Conservation (phyloP, 208 protist species). For the Angomonas deanei region DNA sequence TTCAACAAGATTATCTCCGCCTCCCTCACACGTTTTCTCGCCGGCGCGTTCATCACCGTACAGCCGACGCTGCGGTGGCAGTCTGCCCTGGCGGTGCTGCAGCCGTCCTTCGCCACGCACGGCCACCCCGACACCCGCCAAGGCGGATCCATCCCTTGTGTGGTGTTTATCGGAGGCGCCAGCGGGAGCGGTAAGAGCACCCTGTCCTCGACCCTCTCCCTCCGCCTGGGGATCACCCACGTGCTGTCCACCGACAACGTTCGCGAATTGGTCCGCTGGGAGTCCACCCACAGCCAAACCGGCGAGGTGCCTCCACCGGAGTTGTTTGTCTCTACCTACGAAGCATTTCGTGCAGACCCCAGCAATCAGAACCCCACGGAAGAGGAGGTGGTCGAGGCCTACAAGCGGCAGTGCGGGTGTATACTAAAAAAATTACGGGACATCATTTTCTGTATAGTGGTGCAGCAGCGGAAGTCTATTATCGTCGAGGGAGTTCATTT, state of each 20-base stretch:
- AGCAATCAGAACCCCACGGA: not conserved
- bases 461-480: slow-evolving; percentile 20
- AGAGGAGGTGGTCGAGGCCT: slow-evolving; percentile 18
- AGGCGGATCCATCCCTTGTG: slow-evolving; percentile 14
- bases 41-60: slow-evolving; percentile 37
- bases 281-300: slow-evolving; percentile 2
- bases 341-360: slow-evolving; percentile 22
- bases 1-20: not conserved
- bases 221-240: slow-evolving; percentile 69
- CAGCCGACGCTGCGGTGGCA: slow-evolving; percentile 33
- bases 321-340: slow-evolving; percentile 64
- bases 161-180: slow-evolving; percentile 88
- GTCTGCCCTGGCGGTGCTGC: slow-evolving; percentile 26
- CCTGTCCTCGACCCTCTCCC: slow-evolving; percentile 71
- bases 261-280: slow-evolving; percentile 69
- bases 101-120: slow-evolving; percentile 11
- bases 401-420: slow-evolving; percentile 20
- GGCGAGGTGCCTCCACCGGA: slow-evolving; percentile 11
- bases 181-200: slow-evolving; percentile 91
- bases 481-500: slow-evolving; percentile 68
- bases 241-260: slow-evolving; percentile 92
- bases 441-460: slow-evolving; percentile 11
- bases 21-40: slow-evolving; percentile 22
- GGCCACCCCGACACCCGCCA: not conserved
- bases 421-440: slow-evolving; percentile 22